Conservation (phyloP, 176 grass and related monocot species). For the Carex parvula region DNA sequence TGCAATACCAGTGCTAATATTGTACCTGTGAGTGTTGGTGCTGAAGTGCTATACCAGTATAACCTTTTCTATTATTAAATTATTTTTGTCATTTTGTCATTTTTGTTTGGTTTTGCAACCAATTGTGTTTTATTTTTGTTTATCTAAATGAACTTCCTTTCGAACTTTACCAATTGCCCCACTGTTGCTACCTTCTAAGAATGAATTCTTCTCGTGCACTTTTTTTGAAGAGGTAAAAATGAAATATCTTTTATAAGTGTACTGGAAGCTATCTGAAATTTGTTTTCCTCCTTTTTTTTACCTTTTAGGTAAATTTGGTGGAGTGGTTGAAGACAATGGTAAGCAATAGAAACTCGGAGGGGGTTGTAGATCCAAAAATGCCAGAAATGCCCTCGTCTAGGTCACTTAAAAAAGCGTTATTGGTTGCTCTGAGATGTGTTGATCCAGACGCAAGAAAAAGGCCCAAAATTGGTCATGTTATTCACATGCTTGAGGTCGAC, state of each 20-base stretch:
- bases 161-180: neutral
- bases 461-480: conserved; percentile 92
- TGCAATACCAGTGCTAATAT: neutral
- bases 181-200: neutral
- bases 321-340: conserved; percentile 97
- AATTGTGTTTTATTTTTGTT: neutral
- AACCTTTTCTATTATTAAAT: neutral
- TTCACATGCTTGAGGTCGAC: conserved; percentile 99
- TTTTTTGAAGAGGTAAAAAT: neutral
- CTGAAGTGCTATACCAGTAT: neutral
- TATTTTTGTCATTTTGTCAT: neutral
- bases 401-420: conserved; percentile 77
- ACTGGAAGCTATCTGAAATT: neutral
- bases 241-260: neutral
- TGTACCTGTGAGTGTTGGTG: neutral
- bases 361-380: conserved; percentile 97
- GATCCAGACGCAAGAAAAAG: conserved; percentile 96
- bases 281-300: neutral
- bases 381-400: conserved; percentile 73
- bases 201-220: neutral
- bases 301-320: conserved; percentile 89
- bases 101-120: conserved; percentile 3
- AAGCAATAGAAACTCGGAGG: conserved; percentile 87
- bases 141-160: neutral
- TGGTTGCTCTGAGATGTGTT: conserved; percentile 85